phyloP scores from a whole-genome alignment of 1,284 basidiomycete species.

The Malassezia restricta region DNA sequence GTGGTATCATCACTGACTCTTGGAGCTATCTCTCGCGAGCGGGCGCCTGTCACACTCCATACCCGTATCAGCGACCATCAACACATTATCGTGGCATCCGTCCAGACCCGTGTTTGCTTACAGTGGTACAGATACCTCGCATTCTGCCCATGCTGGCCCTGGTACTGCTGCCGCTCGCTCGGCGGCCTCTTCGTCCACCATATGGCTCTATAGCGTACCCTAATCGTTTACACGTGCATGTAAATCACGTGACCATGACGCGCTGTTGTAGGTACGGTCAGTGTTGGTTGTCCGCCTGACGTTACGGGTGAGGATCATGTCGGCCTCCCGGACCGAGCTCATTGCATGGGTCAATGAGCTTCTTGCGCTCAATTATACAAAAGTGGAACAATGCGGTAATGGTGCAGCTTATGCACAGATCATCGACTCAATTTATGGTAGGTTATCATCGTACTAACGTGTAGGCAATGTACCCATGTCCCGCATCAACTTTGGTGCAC shows the following conservation, averaged over 20 bases:
- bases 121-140: slow-evolving; percentile 7
- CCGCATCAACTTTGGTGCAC: slow-evolving; percentile 39
- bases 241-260: slow-evolving; percentile 3
- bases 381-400: slow-evolving; percentile 65
- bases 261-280: neutral
- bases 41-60: slow-evolving; percentile 1
- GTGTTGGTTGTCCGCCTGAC: neutral
- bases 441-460: slow-evolving; percentile 3
- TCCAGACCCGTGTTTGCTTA: slow-evolving; percentile 9
- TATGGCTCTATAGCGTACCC: slow-evolving; percentile 14
- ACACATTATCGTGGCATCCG: slow-evolving; percentile 13
- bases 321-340: slow-evolving; percentile 61
- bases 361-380: slow-evolving; percentile 76
- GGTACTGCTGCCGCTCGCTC: neutral
- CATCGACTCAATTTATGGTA: slow-evolving; percentile 82
- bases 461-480: slow-evolving; percentile 38
- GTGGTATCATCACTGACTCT: neutral
- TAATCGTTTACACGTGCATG: neutral
- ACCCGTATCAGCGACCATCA: slow-evolving; percentile 8
- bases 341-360: slow-evolving; percentile 89
- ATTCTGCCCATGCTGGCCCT: neutral
- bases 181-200: slow-evolving; percentile 4
- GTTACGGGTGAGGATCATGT: slow-evolving; percentile 18
- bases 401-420: slow-evolving; percentile 50
- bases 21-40: slow-evolving; percentile 5